These are phyloP conservation scores for Gymnopilus dilepis DNA, from an alignment of 768 basidiomycete species.

Conservation along the genomic window DNA sequence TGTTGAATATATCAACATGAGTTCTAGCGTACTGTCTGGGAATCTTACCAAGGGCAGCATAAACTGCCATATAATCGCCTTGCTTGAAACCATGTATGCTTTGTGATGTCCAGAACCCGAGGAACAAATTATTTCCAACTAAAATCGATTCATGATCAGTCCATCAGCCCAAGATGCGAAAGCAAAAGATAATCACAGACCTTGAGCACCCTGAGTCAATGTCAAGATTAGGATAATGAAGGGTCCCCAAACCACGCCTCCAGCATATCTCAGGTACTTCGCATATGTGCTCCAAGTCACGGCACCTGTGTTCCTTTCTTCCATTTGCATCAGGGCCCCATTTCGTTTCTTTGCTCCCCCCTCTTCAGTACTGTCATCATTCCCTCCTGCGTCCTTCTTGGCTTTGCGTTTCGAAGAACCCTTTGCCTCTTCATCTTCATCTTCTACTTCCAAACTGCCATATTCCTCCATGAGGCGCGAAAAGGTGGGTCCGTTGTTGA, in stretches of 20 bases:
- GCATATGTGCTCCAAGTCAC: conserved; percentile 55
- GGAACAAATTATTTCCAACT: conserved; percentile 72
- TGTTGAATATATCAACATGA: conserved; percentile 13
- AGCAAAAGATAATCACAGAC: conserved; percentile 33
- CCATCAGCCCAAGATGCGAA: conserved; percentile 3
- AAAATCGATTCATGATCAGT: conserved; percentile 40
- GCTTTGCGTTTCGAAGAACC: conserved; percentile 12
- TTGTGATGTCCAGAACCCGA: conserved; percentile 73
- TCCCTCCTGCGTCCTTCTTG: conserved; percentile 5
- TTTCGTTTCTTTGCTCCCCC: conserved; percentile 30
- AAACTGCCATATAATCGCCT: conserved; percentile 71
- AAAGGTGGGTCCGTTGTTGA: conserved; percentile 49
- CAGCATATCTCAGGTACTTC: conserved; percentile 53
- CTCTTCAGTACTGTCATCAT: conserved; percentile 19
- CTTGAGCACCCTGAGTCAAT: conserved; percentile 55
- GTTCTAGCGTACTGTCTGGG: conserved; percentile 20
- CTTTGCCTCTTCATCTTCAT: conserved; percentile 7
- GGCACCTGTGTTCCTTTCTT: conserved; percentile 62
- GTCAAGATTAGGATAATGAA: conserved; percentile 49
- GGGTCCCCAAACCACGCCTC: conserved; percentile 52
- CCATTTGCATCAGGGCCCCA: conserved; percentile 53
- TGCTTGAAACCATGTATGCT: conserved; percentile 61
- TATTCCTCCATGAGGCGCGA: conserved; percentile 62
- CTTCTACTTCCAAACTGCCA: conserved; percentile 42
- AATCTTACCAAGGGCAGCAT: conserved; percentile 49